Conservation (phyloP, 2,329 filamentous ascomycete species). For the Aspergillus intermedius region DNA sequence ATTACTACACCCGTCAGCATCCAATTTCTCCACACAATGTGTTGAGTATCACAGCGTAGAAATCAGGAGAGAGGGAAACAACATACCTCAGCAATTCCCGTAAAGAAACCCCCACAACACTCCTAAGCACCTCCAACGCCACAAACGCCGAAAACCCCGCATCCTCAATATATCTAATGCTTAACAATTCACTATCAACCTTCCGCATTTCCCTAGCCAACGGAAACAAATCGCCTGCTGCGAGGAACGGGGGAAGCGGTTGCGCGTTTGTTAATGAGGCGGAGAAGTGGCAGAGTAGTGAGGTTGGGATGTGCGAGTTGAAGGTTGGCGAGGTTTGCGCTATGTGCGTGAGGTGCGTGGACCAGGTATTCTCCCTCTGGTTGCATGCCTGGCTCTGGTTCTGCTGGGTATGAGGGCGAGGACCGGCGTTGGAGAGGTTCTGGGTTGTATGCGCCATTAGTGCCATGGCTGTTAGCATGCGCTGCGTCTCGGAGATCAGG, state of each 20-base stretch:
- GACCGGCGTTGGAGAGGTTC: constrained; percentile 38
- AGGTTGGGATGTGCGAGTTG: constrained; percentile 40
- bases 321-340: constrained; percentile 50
- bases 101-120: constrained; percentile 24
- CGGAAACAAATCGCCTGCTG: constrained; percentile 54
- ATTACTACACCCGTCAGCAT: constrained; percentile 14
- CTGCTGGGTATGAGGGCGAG: not conserved
- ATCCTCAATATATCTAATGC: constrained; percentile 58
- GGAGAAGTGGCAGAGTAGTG: constrained; percentile 62
- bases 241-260: constrained; percentile 62
- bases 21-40: too few species aligned
- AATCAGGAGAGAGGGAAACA: not conserved
- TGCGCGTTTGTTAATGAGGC: constrained; percentile 58
- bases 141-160: constrained; percentile 68
- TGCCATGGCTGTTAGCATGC: constrained; percentile 55
- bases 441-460: constrained; percentile 57
- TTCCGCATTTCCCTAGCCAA: constrained; percentile 52
- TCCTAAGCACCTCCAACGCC: constrained; percentile 55
- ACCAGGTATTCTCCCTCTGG: constrained; percentile 45
- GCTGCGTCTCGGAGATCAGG: constrained; percentile 51
- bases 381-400: not conserved
- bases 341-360: constrained; percentile 51
- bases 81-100: constrained; percentile 18
- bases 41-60: too few species aligned
- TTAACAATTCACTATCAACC: constrained; percentile 54